phyloP scores from a whole-genome alignment of 2,329 filamentous ascomycete species.

The Magnaporthales sp. region DNA sequence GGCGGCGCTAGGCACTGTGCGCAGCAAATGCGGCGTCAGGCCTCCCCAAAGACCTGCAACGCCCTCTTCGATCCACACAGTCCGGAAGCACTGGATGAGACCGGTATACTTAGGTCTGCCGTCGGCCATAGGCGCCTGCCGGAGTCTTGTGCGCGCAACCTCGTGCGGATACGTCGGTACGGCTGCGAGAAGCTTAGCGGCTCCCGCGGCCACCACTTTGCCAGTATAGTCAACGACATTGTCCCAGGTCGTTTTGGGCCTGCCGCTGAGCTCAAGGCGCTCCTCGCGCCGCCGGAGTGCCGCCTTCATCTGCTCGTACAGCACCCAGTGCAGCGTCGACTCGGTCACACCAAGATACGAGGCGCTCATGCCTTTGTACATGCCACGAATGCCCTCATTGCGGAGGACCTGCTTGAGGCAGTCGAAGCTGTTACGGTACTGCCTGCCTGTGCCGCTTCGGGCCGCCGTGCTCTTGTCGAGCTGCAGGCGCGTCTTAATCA shows the following conservation, averaged over 20 bases:
- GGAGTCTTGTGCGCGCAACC: conserved; percentile 74
- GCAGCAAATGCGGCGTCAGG: conserved; percentile 81
- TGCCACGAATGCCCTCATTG: conserved; percentile 68
- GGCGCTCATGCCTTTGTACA: conserved; percentile 87
- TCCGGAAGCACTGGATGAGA: conserved; percentile 77
- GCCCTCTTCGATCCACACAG: conserved; percentile 84
- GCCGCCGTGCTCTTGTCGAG: conserved; percentile 77
- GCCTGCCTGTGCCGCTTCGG: conserved; percentile 45
- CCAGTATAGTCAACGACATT: conserved; percentile 69
- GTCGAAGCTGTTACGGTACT: conserved; percentile 82
- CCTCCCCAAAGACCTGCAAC: conserved; percentile 82
- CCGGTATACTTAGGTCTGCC: conserved; percentile 80
- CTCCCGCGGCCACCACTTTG: conserved; percentile 69
- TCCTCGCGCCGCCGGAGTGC: conserved; percentile 58
- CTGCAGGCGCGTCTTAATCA: conserved; percentile 88
- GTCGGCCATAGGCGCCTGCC: conserved; percentile 69
- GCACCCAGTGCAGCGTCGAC: conserved; percentile 84
- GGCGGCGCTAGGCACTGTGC: conserved; percentile 83
- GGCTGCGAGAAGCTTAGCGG: conserved; percentile 78
- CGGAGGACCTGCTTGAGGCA: conserved; percentile 76
- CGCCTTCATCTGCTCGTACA: conserved; percentile 89
- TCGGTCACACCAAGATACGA: conserved; percentile 88
- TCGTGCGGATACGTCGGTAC: conserved; percentile 88
- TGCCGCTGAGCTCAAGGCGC: conserved; percentile 45
- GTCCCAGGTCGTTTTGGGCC: conserved; percentile 63